Conservation (phyloP, 768 basidiomycete species). For the Pleurotus eryngii region DNA sequence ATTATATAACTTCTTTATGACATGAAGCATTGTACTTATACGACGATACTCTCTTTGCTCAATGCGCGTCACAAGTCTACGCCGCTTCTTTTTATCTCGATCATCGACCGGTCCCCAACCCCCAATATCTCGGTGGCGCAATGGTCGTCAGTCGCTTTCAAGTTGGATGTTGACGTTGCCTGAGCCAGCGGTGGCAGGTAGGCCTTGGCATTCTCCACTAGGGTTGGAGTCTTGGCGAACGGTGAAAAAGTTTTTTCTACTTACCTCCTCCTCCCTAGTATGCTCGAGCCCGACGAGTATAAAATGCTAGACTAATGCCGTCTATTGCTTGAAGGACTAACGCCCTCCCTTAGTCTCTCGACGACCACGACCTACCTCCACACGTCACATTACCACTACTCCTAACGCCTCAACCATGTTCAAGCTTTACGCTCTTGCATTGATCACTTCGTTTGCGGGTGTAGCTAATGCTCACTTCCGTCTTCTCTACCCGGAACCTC, state of each 20-base stretch:
- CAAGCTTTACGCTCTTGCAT: conserved; percentile 33
- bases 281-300: conserved; percentile 3
- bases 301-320: neutral
- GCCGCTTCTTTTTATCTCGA: too few relatives aligned
- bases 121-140: too few relatives aligned
- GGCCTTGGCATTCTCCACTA: too few relatives aligned
- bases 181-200: neutral
- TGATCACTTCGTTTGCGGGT: conserved; percentile 34
- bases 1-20: neutral
- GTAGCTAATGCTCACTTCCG: conserved; percentile 68
- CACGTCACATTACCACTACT: neutral
- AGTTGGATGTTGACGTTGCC: too few relatives aligned
- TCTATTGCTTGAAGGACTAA: conserved; percentile 1
- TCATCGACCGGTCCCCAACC: too few relatives aligned
- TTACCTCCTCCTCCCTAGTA: neutral
- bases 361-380: neutral
- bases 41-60: too few relatives aligned
- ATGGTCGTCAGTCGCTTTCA: too few relatives aligned
- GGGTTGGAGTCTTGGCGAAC: neutral
- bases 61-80: too few relatives aligned
- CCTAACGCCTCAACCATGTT: conserved; percentile 13
- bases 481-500: conserved; percentile 64
- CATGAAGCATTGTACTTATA: neutral
- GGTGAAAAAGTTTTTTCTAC: conserved; percentile 6
- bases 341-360: neutral